phyloP scores from a whole-genome alignment of 192 early-diverging fungal genomes.

The Linnemannia elongata region DNA sequence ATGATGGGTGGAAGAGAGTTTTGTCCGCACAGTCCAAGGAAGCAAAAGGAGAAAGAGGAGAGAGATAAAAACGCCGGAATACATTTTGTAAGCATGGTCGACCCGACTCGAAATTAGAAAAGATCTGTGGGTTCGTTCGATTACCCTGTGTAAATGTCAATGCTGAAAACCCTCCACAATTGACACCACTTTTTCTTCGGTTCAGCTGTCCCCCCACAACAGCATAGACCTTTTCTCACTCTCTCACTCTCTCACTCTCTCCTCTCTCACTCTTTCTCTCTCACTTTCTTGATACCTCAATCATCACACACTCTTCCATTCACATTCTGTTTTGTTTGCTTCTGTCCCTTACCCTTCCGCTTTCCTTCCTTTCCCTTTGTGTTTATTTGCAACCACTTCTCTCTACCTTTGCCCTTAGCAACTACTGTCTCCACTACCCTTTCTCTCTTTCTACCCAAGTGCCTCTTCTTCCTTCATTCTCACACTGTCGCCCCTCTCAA shows the following conservation, averaged over 20 bases:
- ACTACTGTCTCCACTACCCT: too few species aligned
- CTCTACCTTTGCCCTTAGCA: too few species aligned
- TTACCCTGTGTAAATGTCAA: neutral
- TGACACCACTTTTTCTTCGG: neutral
- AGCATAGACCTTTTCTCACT: too few species aligned
- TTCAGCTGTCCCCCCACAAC: too few species aligned
- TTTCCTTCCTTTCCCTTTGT: constrained; percentile 5
- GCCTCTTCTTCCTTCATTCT: too few species aligned
- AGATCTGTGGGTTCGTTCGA: neutral
- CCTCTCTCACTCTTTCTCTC: too few species aligned
- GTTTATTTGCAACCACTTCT: too few species aligned
- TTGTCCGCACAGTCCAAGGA: neutral
- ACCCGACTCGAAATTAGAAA: neutral
- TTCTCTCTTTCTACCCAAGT: too few species aligned
- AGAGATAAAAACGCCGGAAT: neutral
- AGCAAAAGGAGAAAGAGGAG: neutral
- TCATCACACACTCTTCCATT: neutral
- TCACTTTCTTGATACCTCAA: too few species aligned
- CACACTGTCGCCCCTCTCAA: too few species aligned
- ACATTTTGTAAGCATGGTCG: neutral
- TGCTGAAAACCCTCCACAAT: neutral
- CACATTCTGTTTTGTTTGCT: neutral
- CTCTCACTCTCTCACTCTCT: too few species aligned
- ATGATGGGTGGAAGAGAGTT: neutral
- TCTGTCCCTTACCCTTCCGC: neutral